Percentiles rank a stretch among this genome's conserved stretches.
Conservation (phyloP, 805 yeast species). For the Saturnispora gosingensis region DNA sequence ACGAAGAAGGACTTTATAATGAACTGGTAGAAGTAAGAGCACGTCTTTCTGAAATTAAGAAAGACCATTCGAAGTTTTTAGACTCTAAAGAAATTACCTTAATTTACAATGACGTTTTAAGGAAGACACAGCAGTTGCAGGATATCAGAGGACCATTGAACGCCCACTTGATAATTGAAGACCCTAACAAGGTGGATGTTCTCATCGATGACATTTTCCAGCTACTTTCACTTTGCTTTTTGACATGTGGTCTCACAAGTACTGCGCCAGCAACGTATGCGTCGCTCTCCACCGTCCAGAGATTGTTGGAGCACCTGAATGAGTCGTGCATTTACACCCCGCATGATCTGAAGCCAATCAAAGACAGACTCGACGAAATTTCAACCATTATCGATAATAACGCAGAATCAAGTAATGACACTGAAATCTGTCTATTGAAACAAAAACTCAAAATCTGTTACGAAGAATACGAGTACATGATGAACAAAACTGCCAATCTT, state of each 20-base stretch:
- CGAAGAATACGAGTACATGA: slow-evolving; percentile 47
- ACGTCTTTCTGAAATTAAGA: slow-evolving; percentile 40
- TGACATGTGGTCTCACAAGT: slow-evolving; percentile 85
- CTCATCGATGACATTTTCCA: slow-evolving; percentile 86
- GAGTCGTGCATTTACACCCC: slow-evolving; percentile 77
- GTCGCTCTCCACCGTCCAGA: slow-evolving; percentile 75
- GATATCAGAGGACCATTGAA: slow-evolving; percentile 31
- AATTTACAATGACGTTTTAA: slow-evolving; percentile 50
- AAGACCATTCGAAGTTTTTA: slow-evolving; percentile 55
- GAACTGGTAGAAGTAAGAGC: slow-evolving; percentile 35
- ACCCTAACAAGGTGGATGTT: slow-evolving; percentile 53
- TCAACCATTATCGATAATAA: slow-evolving; percentile 46
- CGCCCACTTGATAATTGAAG: slow-evolving; percentile 6
- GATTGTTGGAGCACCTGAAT: slow-evolving; percentile 71
- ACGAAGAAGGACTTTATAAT: slow-evolving; percentile 29
- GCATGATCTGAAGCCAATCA: slow-evolving; percentile 74
- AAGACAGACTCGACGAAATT: slow-evolving; percentile 64
- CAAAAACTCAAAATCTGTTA: slow-evolving; percentile 58
- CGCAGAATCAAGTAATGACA: slow-evolving; percentile 15
- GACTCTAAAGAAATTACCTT: slow-evolving; percentile 58
- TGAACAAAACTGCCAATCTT: slow-evolving; percentile 44
- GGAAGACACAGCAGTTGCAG: slow-evolving; percentile 43
- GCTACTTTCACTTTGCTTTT: slow-evolving; percentile 71
- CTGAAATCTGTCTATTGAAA: slow-evolving; percentile 39
- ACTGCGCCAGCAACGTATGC: slow-evolving; percentile 94